Evolutionary conservation across 2,329 filamentous ascomycete genomes (phyloP), one percentile per base, ranked within the genome.

Genomic region (Hymenoscyphus salicellus): DNA sequence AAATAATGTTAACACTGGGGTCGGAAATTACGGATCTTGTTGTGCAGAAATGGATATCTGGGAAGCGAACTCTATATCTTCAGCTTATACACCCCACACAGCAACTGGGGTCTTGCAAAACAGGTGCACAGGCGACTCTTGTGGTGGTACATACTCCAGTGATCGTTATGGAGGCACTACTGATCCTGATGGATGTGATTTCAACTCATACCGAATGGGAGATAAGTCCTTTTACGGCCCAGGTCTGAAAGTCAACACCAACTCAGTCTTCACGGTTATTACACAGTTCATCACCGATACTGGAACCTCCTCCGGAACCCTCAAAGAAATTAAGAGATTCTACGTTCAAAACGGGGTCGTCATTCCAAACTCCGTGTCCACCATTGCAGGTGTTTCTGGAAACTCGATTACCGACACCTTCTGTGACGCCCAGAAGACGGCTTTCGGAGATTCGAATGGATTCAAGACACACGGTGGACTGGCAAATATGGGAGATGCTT

Each of bases 1-100:
- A 32, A 82, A 77, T 64, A 81, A 84, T 72, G 70, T 75, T 63
- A 85, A 85, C 73, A 78, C 82, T 28, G 85, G 84, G 63, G 73
- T 76, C 20, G 84, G 83, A 41, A 76, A 77, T 52, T 78, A 81
- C 23, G 59, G 59, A 23, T 80, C 86, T 49, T 89, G 87, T 82
- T 89, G 87, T 74, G 77, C 82, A 49, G 87, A 89, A 76, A 87
- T 90, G 82, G 87, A 89, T 71, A 81, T 87, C 73, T 87, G 84
- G 85, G 85, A 88, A 75, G 84, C 84, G 60, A 87, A 88, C 78
- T 81, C 77, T 62, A 80, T 85, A 71, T 81, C 84, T 26, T 80
- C 79, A 23, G 85, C 85, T 28, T 79, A 80, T 69, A 88, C 85
- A 7, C 84, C 85, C 28, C 85, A 88, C 73, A 78, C 72, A 73